Evolutionary conservation across 2,329 filamentous ascomycete species (phyloP), one percentile per base, ranked within the genome.

Genomic region (Davidsoniella eucalypti): DNA sequence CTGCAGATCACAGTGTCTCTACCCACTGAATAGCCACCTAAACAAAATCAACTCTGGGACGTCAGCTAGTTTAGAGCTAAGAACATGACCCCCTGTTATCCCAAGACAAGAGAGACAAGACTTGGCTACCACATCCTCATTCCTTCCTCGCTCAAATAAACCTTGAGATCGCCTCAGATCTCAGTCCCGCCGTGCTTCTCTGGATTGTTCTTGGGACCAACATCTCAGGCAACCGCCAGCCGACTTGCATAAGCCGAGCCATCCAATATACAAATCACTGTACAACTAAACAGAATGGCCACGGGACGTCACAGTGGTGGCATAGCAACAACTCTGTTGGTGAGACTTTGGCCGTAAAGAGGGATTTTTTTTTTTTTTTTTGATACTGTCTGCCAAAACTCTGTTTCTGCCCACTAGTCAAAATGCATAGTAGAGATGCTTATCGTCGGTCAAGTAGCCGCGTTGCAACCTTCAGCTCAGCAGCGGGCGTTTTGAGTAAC

Each of bases 101-200:
- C 29, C 21, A 23, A 23, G 21, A 23, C 21, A 23, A 21, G 21
- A 21, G 5, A 33, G 26, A 33, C 26, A 33, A 33, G 29, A 33
- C 29, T 33, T 33, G 7, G 9, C 29, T 33, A 2, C 29, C 12
- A 9, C 29, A 33, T 12, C 29, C 29, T 33, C 29, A 33, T 33
- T 33, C 29, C 29, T 33, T 33, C 29, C 29, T 33, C 29, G 29
- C 29, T 33, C 29, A 33, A 33, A 33, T 33, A 23, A 44, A 44
- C 17, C 25, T 29, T 44, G 6, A 44, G 42, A 51, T 46, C 49
- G 49, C 43, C 49, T 51, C 36, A 51, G 43, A 51, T 51, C 41
- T 51, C 42, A 51, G 49, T 51, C 43, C 49, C 49, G 49, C 38
- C 18, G 42, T 25, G 42, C 42, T 44, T 44, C 42, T 44, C 18